Evolutionary conservation across 2,329 filamentous ascomycete species (phyloP).

Genomic region (Lecanicillium sp.): DNA sequence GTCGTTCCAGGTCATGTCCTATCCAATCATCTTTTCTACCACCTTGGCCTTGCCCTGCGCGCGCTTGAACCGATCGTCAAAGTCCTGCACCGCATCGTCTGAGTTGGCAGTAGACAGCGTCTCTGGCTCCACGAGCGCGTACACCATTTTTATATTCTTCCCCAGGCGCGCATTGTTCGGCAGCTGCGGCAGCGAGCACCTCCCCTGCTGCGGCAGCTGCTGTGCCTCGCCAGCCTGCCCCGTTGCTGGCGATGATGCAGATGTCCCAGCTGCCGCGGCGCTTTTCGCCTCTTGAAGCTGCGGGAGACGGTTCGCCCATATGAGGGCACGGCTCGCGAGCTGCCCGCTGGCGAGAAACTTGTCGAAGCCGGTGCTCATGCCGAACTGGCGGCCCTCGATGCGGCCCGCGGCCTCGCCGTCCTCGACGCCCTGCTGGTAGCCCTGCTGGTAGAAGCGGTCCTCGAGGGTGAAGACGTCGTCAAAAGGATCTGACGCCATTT

Average conservation of each 20-base stretch:
- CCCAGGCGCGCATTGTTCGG: slow-evolving; percentile 59
- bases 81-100: slow-evolving; percentile 84
- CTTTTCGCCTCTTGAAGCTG: slow-evolving; percentile 12
- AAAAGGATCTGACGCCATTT: slow-evolving; percentile 43
- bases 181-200: slow-evolving; percentile 35
- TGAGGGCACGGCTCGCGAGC: slow-evolving; percentile 67
- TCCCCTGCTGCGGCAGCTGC: not conserved
- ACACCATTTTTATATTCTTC: slow-evolving; percentile 70
- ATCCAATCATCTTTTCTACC: slow-evolving; percentile 62
- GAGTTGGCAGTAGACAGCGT: slow-evolving; percentile 75
- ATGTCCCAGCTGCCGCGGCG: too few relatives aligned
- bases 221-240: not conserved
- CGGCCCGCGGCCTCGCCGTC: slow-evolving; percentile 75
- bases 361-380: slow-evolving; percentile 87
- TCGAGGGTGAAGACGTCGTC: slow-evolving; percentile 55
- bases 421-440: slow-evolving; percentile 65
- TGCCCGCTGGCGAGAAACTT: slow-evolving; percentile 80
- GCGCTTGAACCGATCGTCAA: slow-evolving; percentile 81
- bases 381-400: slow-evolving; percentile 84
- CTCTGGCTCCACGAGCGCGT: slow-evolving; percentile 71
- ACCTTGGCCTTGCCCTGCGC: slow-evolving; percentile 81
- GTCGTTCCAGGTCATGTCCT: slow-evolving; percentile 19
- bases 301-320: slow-evolving; percentile 74
- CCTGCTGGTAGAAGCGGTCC: slow-evolving; percentile 72
- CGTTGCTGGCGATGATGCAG: slow-evolving; percentile 7